These are phyloP conservation scores for Lichtheimia ramosa DNA, from an alignment of 371 early-diverging fungal genomes.

Conservation along the genomic window DNA sequence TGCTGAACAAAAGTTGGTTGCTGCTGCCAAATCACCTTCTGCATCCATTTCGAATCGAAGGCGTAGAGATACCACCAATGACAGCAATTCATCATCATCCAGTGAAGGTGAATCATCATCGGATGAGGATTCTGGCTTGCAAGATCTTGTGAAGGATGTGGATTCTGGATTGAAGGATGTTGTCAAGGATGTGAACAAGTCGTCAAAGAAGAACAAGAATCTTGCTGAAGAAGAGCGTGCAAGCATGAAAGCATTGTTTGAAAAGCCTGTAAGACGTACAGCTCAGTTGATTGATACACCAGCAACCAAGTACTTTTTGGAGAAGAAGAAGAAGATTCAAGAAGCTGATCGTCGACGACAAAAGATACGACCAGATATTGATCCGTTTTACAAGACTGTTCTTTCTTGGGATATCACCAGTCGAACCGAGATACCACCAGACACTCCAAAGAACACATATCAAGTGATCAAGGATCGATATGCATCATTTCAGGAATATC, in stretches of 20 bases:
- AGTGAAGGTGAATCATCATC: slow-evolving; percentile 23
- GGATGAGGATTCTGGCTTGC: slow-evolving; percentile 22
- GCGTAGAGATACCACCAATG: not conserved
- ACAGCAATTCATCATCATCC: slow-evolving; percentile 19
- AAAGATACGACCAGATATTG: slow-evolving; percentile 50
- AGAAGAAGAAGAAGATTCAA: slow-evolving; percentile 19
- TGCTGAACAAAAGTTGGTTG: slow-evolving; percentile 33
- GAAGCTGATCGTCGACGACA: slow-evolving; percentile 29
- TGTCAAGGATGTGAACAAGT: slow-evolving; percentile 24
- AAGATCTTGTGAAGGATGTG: slow-evolving; percentile 29
- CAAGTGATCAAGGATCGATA: slow-evolving; percentile 62
- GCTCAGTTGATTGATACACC: slow-evolving; percentile 38
- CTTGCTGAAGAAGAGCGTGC: slow-evolving; percentile 30
- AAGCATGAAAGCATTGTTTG: slow-evolving; percentile 38
- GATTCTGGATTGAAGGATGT: slow-evolving; percentile 19
- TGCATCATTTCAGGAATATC: slow-evolving; percentile 61
- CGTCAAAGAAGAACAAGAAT: not conserved
- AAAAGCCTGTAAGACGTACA: slow-evolving; percentile 24
- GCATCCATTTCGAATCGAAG: slow-evolving; percentile 8
- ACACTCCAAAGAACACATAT: slow-evolving; percentile 19
- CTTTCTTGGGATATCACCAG: slow-evolving; percentile 56
- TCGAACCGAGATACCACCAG: slow-evolving; percentile 48
- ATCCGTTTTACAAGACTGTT: slow-evolving; percentile 46
- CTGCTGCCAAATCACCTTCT: slow-evolving; percentile 42
- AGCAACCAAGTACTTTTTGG: slow-evolving; percentile 11